These are phyloP conservation scores for Trichoderma brevicompactum DNA, from an alignment of 2,329 filamentous ascomycete genomes.

Conservation along the genomic window DNA sequence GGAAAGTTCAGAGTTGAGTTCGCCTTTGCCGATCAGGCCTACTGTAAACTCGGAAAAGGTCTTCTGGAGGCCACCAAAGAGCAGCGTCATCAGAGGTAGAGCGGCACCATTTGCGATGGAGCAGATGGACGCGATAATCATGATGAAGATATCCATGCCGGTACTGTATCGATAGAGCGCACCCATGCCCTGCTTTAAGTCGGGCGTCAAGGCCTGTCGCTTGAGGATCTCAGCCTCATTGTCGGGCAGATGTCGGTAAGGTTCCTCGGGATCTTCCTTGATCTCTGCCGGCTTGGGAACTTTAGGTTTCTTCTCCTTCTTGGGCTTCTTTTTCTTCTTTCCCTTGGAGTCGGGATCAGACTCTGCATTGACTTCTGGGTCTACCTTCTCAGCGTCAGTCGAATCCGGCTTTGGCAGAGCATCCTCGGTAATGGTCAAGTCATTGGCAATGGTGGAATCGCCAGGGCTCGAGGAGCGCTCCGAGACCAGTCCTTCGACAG, in stretches of 20 bases:
- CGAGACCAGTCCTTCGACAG: not conserved
- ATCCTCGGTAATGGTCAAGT: not conserved
- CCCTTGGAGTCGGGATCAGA: not conserved
- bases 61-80: slow-evolving; percentile 77
- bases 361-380: not conserved
- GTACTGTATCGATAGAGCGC: slow-evolving; percentile 74
- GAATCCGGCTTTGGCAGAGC: not conserved
- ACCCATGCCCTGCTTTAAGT: slow-evolving; percentile 65
- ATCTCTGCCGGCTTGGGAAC: slow-evolving; percentile 15
- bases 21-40: slow-evolving; percentile 50
- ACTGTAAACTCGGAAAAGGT: slow-evolving; percentile 63
- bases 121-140: slow-evolving; percentile 63
- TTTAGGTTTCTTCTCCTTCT: slow-evolving; percentile 12
- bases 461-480: slow-evolving; percentile 6
- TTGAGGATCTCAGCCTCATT: slow-evolving; percentile 70
- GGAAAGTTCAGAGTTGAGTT: slow-evolving; percentile 64
- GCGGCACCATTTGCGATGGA: slow-evolving; percentile 75
- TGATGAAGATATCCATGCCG: slow-evolving; percentile 65
- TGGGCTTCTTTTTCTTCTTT: slow-evolving; percentile 10
- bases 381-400: not conserved
- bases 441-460: slow-evolving; percentile 5
- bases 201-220: slow-evolving; percentile 68
- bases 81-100: slow-evolving; percentile 77
- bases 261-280: slow-evolving; percentile 52
- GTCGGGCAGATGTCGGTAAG: slow-evolving; percentile 65